A percentile compares a stretch with the other conserved stretches of the same genome.
Evolutionary conservation across 352 stramenopile genomes (phyloP).

Genomic region (Thraustochytrium striatum): DNA sequence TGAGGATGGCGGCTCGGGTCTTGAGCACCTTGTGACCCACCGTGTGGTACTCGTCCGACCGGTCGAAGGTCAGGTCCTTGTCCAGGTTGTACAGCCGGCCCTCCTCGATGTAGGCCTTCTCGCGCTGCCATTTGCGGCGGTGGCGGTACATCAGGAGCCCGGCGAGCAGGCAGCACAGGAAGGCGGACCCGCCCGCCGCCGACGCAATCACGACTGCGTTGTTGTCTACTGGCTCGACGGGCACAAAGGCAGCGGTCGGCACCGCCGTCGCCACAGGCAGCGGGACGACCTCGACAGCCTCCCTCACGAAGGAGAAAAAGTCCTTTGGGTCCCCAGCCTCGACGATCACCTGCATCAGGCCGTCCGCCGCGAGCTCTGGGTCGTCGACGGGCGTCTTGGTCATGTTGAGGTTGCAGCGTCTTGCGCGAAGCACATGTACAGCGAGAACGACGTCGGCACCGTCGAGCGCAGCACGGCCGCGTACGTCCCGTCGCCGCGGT

Average conservation of each 20-base stretch:
- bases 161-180: background rate
- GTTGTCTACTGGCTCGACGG: background rate
- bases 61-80: constrained; percentile 1
- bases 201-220: background rate
- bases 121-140: constrained; percentile 34
- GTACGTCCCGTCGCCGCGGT: constrained; percentile 41
- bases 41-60: constrained; percentile 10
- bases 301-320: background rate
- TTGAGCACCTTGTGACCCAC: constrained; percentile 30
- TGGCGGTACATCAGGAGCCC: constrained; percentile 1
- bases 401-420: constrained; percentile 1
- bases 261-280: background rate
- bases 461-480: constrained; percentile 9
- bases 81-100: constrained; percentile 48
- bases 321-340: background rate
- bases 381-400: background rate
- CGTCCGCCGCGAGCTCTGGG: background rate
- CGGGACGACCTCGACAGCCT: background rate
- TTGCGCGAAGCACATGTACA: constrained; percentile 24
- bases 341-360: background rate
- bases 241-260: background rate
- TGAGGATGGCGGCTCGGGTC: background rate
- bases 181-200: background rate
- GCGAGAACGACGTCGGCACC: background rate
- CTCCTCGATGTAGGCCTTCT: constrained; percentile 42